Conservation (phyloP, 176 grass and related monocot genomes). For the Poa annua region DNA sequence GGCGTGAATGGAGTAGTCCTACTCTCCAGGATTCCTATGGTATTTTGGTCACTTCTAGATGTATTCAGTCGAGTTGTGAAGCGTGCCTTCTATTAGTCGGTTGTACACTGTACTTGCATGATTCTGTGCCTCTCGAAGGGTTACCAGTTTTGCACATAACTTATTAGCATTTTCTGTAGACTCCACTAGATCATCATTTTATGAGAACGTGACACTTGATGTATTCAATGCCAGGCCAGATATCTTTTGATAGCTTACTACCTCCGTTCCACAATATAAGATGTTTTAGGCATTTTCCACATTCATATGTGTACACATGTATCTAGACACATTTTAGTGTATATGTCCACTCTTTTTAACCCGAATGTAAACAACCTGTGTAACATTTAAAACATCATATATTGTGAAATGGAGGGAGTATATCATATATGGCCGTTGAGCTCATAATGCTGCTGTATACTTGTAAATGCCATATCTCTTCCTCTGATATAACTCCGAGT, state of each 20-base stretch:
- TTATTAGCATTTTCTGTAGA: conserved; percentile 10
- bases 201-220: neutral
- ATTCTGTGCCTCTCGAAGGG: neutral
- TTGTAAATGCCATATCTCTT: neutral
- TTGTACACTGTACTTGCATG: conserved; percentile 9
- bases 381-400: no score
- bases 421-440: conserved; percentile 29
- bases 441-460: conserved; percentile 26
- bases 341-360: no score
- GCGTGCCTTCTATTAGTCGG: neutral
- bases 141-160: neutral
- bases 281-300: no score
- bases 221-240: conserved; percentile 1
- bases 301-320: no score
- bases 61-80: neutral
- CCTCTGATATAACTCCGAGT: conserved; percentile 21
- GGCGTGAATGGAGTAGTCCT: conserved; percentile 1
- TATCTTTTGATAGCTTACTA: conserved; percentile 2
- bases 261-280: no score
- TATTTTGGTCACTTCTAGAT: conserved; percentile 9
- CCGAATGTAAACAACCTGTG: no score
- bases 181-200: neutral
- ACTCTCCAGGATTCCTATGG: neutral
- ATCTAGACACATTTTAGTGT: no score
- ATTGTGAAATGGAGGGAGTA: no score